Evolutionary conservation across 805 yeast species (phyloP), one percentile per base, ranked within the genome.

Genomic region (Lachancea sp.): DNA sequence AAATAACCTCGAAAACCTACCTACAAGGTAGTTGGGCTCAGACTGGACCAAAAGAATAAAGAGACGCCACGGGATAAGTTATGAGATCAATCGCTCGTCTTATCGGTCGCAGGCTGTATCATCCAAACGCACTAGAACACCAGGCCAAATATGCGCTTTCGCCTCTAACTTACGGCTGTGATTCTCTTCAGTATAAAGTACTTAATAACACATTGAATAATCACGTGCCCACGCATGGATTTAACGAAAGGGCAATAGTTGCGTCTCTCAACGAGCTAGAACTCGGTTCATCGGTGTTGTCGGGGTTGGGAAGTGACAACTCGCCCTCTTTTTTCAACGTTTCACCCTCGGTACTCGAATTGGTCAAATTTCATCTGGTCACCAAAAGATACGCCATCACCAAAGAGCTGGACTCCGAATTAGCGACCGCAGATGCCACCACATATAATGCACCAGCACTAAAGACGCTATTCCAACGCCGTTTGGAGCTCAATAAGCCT

Each of bases 361-460:
- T 84, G 49, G 74, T 80, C 41, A 76, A 71, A 60, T 73, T 77
- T 47, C 78, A 81, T 63, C 58, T 80, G 35, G 71, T 74, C 36
- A 70, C 71, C 62, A 71, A 77, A 53, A 70, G 79, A 54, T 47
- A 62, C 27, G 67, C 66, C 42, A 54, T 81, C 51, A 68, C 69
- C 41, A 59, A 61, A 30, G 57, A 67, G 39, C 53, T 65, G 42
- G 53, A 57, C n/a, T 57, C 58, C 26, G 63, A 22, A 22, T 22
- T 60, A 19, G 17, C 36, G n/a, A n/a, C 31, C n/a, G 6, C 43
- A 5, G 20, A 9, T n/a, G 27, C n/a, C 15, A 19, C 20, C 12
- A 45, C 57, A 41, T 60, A 59, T 36, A 56, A 55, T 27, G 38
- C 51, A 10, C 51, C 63, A 32, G 60, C 67, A 44, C 67, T 73